Percentiles rank a stretch among this genome's conserved stretches.
phyloP scores from a whole-genome alignment of 768 basidiomycete genomes.

The Tephrocybe sp. region DNA sequence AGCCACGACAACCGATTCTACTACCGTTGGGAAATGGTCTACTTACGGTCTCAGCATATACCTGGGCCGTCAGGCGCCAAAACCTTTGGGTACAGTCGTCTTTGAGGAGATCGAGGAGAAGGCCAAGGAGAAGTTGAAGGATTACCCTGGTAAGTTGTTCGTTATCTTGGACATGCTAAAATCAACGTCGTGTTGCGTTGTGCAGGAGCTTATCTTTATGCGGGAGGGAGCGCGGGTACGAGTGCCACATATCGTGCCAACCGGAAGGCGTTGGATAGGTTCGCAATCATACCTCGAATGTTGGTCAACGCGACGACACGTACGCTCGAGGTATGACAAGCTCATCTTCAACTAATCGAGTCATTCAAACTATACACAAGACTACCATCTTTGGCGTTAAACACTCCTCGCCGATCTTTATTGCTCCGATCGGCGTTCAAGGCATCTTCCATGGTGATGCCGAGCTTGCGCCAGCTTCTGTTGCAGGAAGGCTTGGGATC shows the following conservation, averaged over 20 bases:
- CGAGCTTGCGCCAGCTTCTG: conserved; percentile 68
- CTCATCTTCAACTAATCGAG: neutral
- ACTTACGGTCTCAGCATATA: conserved; percentile 41
- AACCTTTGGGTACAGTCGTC: conserved; percentile 58
- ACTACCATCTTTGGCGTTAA: conserved; percentile 70
- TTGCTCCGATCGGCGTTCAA: conserved; percentile 80
- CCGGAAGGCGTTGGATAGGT: conserved; percentile 57
- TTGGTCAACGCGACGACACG: conserved; percentile 58
- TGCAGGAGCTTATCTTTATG: conserved; percentile 69
- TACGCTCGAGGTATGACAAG: conserved; percentile 49
- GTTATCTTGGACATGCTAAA: neutral
- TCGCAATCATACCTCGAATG: conserved; percentile 81
- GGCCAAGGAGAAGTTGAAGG: conserved; percentile 60
- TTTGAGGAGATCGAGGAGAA: conserved; percentile 63
- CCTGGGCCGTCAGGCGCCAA: conserved; percentile 32
- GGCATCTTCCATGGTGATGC: conserved; percentile 68
- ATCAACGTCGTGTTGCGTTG: neutral
- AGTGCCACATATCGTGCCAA: conserved; percentile 68
- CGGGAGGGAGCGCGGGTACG: conserved; percentile 74
- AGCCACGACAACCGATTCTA: neutral
- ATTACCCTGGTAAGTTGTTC: conserved; percentile 44
- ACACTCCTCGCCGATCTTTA: conserved; percentile 56
- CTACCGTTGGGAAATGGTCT: conserved; percentile 31
- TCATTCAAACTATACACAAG: conserved; percentile 28
- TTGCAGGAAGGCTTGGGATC: conserved; percentile 58